These are phyloP conservation scores for Seminavis robusta DNA, from an alignment of 108 stramenopile species.

Conservation along the genomic window DNA sequence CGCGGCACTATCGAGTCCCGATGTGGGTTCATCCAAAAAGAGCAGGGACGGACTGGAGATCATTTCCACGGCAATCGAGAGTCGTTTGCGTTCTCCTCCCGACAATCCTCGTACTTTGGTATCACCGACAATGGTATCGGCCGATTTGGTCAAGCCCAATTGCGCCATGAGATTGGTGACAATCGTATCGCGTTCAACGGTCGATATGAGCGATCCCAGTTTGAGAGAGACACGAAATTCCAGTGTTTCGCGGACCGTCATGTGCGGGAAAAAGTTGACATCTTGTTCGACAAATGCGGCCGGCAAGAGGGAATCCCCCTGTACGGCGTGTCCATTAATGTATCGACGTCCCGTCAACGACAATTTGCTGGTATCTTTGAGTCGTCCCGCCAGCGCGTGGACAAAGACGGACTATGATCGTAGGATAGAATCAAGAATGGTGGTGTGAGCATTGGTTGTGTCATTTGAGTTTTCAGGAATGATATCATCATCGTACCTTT, in stretches of 20 bases:
- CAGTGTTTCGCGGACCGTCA: conserved; percentile 86
- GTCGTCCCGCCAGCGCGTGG: conserved; percentile 79
- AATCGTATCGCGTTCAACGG: conserved; percentile 49
- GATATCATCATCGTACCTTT: background rate
- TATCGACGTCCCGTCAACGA: conserved; percentile 58
- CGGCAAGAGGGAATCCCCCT: conserved; percentile 64
- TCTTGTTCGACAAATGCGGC: conserved; percentile 79
- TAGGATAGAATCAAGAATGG: background rate
- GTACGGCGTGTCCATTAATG: conserved; percentile 51
- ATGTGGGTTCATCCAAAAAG: conserved; percentile 78
- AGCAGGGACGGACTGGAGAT: conserved; percentile 71
- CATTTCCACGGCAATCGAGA: conserved; percentile 87
- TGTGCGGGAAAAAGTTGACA: conserved; percentile 82
- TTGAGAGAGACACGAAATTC: conserved; percentile 78
- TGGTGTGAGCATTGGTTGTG: background rate
- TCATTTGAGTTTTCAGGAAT: background rate
- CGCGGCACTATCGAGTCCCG: conserved; percentile 76
- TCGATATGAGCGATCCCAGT: conserved; percentile 56
- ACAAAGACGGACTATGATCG: conserved; percentile 57
- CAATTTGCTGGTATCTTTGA: conserved; percentile 61
- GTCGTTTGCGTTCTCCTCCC: conserved; percentile 84
- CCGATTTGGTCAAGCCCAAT: conserved; percentile 64
- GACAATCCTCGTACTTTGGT: conserved; percentile 74
- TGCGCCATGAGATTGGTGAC: conserved; percentile 64
- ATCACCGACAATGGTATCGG: conserved; percentile 82